Percentiles rank a stretch among this genome's conserved stretches.
Conservation (phyloP, 306 rosid genomes). For the Citrullus colocynthis region DNA sequence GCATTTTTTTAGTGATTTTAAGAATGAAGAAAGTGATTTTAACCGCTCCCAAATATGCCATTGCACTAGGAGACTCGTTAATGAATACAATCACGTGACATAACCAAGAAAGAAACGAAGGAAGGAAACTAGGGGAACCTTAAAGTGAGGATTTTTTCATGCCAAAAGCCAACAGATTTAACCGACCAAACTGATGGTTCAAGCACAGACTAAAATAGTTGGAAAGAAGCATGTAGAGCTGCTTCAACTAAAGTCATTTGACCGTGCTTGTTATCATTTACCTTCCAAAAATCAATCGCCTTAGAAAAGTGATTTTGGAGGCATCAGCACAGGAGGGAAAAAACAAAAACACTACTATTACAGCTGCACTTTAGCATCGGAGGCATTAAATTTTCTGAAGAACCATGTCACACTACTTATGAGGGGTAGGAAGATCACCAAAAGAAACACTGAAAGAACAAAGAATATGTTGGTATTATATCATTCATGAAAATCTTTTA, state of each 20-base stretch:
- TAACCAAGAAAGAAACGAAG: background rate
- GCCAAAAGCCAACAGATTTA: background rate
- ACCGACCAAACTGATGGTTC: background rate
- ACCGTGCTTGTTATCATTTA: background rate
- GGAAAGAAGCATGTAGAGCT: background rate
- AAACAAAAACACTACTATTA: background rate
- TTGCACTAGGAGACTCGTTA: background rate
- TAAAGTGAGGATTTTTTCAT: background rate
- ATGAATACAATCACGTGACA: background rate
- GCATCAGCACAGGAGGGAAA: background rate
- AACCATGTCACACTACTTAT: background rate
- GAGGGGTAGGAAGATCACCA: background rate
- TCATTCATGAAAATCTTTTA: background rate
- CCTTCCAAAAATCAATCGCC: background rate
- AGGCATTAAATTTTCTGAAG: background rate
- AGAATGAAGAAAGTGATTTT: too few relatives aligned
- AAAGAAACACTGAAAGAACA: background rate
- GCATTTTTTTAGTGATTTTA: too few relatives aligned
- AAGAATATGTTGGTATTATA: background rate
- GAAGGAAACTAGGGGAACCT: background rate
- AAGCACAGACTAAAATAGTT: background rate
- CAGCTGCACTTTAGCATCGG: background rate
- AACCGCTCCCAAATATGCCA: too few relatives aligned
- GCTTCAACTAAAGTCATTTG: background rate
- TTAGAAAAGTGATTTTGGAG: background rate